Evolutionary conservation across 257 asterid species (phyloP), one percentile per base, ranked within the genome.

Genomic region (Solanum rostratum): DNA sequence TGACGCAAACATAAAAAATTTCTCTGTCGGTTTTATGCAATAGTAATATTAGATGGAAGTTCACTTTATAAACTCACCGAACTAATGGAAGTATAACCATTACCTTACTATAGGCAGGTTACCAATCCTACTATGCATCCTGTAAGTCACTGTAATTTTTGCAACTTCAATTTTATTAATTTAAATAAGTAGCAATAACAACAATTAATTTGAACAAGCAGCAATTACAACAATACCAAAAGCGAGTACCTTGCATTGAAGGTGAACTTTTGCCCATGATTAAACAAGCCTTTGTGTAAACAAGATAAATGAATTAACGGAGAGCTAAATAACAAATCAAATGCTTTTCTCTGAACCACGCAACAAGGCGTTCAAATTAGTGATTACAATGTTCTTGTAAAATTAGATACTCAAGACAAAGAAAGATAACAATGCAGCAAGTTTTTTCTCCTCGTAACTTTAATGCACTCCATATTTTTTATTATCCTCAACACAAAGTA

Each of bases 261-360:
- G 81, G 98, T 96, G 90, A 95, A 96, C 85, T 95, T 96, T 92
- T 93, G 98, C 96, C 97, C 95, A 90, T 96, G 99, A 90, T 90
- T 95, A 88, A 93, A 86, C 84, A 96, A 89, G 86, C 94, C 97
- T 91, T 95, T 95, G 81, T 96, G 97, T 88, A 96, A 91, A 84
- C 98, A 97, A 84, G n/a, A n/a, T n/a, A n/a, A n/a, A n/a, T n/a
- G n/a, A n/a, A n/a, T n/a, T n/a, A n/a, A n/a, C n/a, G n/a, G n/a
- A n/a, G n/a, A n/a, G n/a, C n/a, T n/a, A n/a, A n/a, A n/a, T n/a
- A n/a, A n/a, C n/a, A n/a, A n/a, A n/a, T n/a, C n/a, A n/a, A n/a
- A n/a, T n/a, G n/a, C n/a, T n/a, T n/a, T n/a, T n/a, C n/a, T n/a
- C n/a, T n/a, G n/a, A n/a, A n/a, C n/a, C n/a, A n/a, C n/a, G n/a